Evolutionary conservation across 108 stramenopile species (phyloP), one percentile per base, ranked within the genome.

Genomic region (Pseudonitzschia multiseries): DNA sequence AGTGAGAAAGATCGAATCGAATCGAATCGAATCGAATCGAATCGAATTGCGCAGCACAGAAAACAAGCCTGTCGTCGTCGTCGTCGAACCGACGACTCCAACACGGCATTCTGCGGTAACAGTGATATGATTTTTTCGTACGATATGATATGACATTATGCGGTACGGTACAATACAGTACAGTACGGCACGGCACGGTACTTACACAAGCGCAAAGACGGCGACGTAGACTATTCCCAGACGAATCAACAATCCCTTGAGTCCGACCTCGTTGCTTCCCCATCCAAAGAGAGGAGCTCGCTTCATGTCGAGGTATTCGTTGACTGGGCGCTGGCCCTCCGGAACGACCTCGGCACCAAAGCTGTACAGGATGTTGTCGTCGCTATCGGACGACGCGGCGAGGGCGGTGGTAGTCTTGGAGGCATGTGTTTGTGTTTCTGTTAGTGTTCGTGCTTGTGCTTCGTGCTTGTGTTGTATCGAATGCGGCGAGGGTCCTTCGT

Each of bases 261-360:
- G 76, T 71, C 83, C 83, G 28, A 73, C 69, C 24, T 93, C 89
- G 46, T 86, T 79, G 15, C 79, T 77, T 26, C 87, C 87, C 93
- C 93, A 94, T 12, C 80, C 90, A 68, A 91, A 94, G 31, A 89
- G 67, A 2, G 93, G 93, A 50, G 84, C 81, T 22, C 76, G 70
- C 12, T 79, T 79, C 50, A 94, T 69, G 68, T 94, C 85, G 57
- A 91, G 71, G 50, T 91, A 94, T 73, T 94, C 93, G 69, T 94
- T 94, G 27, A 90, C 86, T 8, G 93, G 93, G 28, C 93, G 81
- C 71, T 89, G 88, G 8, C 77, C 77, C 26, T 87, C 77, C 13
- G 93, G 93, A 26, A 94, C 93, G 24, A 82, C 87, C 71, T 94
- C 93, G 15, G 93, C 81, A 53, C 93, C 93, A 71, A 94, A 94